A percentile compares a stretch with the other conserved stretches of the same genome.
Evolutionary conservation across 805 yeast species (phyloP).

Genomic region (Yarrowia divulgata): DNA sequence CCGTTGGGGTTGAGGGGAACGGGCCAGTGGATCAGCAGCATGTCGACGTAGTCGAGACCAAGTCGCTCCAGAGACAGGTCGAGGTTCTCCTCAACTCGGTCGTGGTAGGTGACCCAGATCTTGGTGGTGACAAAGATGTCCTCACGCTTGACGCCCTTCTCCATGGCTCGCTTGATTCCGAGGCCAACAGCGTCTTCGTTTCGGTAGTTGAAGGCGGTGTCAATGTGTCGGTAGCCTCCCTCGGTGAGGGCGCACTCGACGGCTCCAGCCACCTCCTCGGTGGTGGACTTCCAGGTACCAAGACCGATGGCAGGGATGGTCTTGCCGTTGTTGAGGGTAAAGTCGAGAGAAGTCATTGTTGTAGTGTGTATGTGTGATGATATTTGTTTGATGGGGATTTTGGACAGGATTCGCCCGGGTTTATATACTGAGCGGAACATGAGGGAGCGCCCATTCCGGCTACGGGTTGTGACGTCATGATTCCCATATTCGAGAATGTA

Average conservation of each 20-base stretch:
- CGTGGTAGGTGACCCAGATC: slow-evolving; percentile 57
- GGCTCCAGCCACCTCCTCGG: slow-evolving; percentile 57
- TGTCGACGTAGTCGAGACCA: slow-evolving; percentile 67
- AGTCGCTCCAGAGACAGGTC: slow-evolving; percentile 60
- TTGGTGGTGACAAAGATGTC: slow-evolving; percentile 72
- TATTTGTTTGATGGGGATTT: background rate
- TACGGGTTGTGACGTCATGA: slow-evolving; percentile 24
- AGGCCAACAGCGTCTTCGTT: slow-evolving; percentile 74
- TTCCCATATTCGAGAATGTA: background rate
- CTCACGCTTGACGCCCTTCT: slow-evolving; percentile 54
- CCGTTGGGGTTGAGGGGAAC: slow-evolving; percentile 48
- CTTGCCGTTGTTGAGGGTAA: slow-evolving; percentile 65
- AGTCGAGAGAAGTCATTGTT: slow-evolving; percentile 36
- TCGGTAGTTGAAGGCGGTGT: slow-evolving; percentile 73
- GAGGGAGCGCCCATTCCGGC: background rate
- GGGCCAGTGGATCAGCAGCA: slow-evolving; percentile 76
- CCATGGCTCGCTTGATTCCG: slow-evolving; percentile 57
- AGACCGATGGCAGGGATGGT: slow-evolving; percentile 72
- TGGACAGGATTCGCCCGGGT: background rate
- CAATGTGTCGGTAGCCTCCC: slow-evolving; percentile 74
- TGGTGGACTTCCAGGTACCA: slow-evolving; percentile 68
- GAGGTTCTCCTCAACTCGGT: slow-evolving; percentile 57
- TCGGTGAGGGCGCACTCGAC: slow-evolving; percentile 57
- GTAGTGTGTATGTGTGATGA: background rate
- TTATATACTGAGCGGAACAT: slow-evolving; percentile 3